Evolutionary conservation across 139 green algal genomes (phyloP), one percentile per base, ranked within the genome.

Genomic region (Volvox reticuliferus): DNA sequence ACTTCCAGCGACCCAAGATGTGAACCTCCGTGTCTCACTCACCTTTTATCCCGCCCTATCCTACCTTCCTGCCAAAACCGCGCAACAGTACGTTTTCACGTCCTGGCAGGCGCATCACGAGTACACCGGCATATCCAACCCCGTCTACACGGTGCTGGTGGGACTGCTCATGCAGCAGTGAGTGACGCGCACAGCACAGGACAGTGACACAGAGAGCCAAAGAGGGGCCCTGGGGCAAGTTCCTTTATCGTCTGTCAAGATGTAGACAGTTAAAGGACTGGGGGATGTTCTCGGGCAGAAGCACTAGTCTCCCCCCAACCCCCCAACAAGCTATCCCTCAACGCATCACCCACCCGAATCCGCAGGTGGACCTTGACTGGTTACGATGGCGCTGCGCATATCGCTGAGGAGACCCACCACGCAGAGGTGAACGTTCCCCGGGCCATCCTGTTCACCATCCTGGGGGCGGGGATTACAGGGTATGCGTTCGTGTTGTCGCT

Each of bases 121-220:
- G 1, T 32, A 83, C 19, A 90, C 86, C n/a, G 86, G 86, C 30
- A 76, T 90, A 19, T n/a, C 30, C 73, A 67, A 3, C 30, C 26
- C 73, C 75, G 32, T 85, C 0, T 90, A 85, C 86, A 90, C 86
- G 2, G n/a, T 32, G 20, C 75, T 83, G 13, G 75, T 90, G 73
- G 86, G 86, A 2, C 55, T 90, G 86, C 86, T 90, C 24, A 90
- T 90, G 86, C 12, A 33, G 30, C 86, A 90, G 86, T 90, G 83
- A 89, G 83, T 67, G 55, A 20, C 5, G 44, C 44, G 44, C 44
- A 55, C 44, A 55, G n/a, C n/a, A n/a, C n/a, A 5, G 9, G 44
- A 55, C 44, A 9, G 44, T 14, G 44, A 9, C 9, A 9, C 9
- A 55, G 9, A 55, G 44, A 55, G 44, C 44, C 9, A 9, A 55